Evolutionary conservation across 805 yeast species (phyloP), one percentile per base, ranked within the genome.

Genomic region (Teunomyces kruisii): DNA sequence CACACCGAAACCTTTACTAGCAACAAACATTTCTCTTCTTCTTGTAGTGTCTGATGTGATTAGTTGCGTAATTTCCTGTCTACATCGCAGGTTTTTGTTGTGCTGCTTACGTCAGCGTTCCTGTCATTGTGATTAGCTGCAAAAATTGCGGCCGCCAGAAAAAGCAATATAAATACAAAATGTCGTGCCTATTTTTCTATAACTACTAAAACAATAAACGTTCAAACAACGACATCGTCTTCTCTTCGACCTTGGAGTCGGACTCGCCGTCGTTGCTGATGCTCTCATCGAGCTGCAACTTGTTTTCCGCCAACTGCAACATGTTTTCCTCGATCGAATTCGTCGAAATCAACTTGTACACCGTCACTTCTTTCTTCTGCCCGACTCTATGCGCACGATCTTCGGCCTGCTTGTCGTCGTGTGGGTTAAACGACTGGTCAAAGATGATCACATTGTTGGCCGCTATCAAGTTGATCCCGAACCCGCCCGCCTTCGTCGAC

Each of bases 331-430:
- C 99, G 32, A 94, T 86, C 1, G 96, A 82, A 45, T 81, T 75
- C 51, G 75, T 77, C 8, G 86, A 78, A 42, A 94, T 82, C 49
- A 94, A 67, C 45, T 95, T 80, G 32, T 80, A 76, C 13, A 95
- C 96, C 43, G 74, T 70, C 15, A 94, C 99, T 40, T 86, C 88
- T 44, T 84, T 80, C 6, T 84, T 81, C 68, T 92, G 98, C 1
- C 99, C 99, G 19, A 94, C 97, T 65, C 99, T 79, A 64, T 94
- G 99, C 0, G 98, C 96, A 61, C 99, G 80, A 65, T 94, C 99
- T 62, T 95, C 98, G 1, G 99, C 99, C 69, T 94, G 99, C 60
- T 86, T 86, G 61, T 94, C 99, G 63, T 94, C 99, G 64, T 94
- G 99, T 0, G 99, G 99, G 60, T 94, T 94, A 71, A 94, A 94